Base-by-base conservation (phyloP, 169 alveolate species). In the Eimeria necatrix region DNA sequence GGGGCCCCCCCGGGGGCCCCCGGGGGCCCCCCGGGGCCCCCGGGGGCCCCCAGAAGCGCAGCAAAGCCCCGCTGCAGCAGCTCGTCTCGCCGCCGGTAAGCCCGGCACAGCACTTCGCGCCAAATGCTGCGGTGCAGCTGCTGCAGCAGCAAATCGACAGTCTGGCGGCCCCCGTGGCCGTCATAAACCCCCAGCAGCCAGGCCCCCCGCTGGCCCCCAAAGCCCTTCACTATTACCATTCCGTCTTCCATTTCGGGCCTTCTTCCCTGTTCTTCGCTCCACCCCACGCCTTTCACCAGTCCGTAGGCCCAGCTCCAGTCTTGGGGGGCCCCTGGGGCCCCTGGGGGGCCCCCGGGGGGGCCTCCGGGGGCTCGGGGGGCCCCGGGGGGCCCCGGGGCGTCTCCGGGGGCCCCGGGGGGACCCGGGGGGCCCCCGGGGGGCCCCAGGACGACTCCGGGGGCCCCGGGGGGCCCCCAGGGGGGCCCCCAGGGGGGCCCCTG, bases 191-290 rank as follows among this genome's bases (percentile, higher is more conserved):
- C 91, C 1, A 71, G 52, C 8, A 92, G 56, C 86, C 95, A 92
- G 60, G 76, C 74, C 14, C 70, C 84, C 52, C 41, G 22, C 73
- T 71, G 41, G 1, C 86, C 87, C 9, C 86, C 92, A 22, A 78
- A 56, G 70, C 60, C 61, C 14, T 32, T 16, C 9, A 92, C 41
- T 8, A 78, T 83, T 0, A 92, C 49, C 74, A 56, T 49, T 22
- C 88, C 91, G 53, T 92, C 95, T 41, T 92, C 95, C 95, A 92
- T 92, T 52, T 92, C 92, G n/a, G 85, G 24, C 22, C 95, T 56
- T 9, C 48, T 22, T 59, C 95, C 95, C 26, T 84, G 95, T 51
- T 92, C 95, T 20, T 92, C 95, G n/a, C 84, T 20, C 95, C 95
- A 92, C 52, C 95, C 95, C 53, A 92, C 81, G 4, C 94, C 87